Base-by-base conservation (phyloP, 2,329 filamentous ascomycete species). In the Xylaria sp. region DNA sequence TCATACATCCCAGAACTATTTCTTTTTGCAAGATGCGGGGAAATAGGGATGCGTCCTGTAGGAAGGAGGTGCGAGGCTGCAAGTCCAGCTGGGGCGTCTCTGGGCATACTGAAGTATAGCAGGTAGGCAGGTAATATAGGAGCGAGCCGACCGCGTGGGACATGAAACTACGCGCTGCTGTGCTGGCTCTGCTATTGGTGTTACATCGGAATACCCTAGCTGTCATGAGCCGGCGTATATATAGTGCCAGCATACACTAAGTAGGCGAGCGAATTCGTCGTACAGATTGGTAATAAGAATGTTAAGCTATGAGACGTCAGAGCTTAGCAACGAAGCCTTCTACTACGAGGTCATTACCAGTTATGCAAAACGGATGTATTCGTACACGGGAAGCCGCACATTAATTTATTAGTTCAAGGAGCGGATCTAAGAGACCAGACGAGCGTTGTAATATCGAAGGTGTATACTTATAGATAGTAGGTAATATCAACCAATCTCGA, bases 21-120 rank as follows among this genome's bases (percentile, higher is more conserved):
- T 7, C 25, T 51, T 9, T 6, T 15, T 62, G 2, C 36, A 18
- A n/a, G 49, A 25, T 55, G 59, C 54, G 65, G 61, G 56, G 56
- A 46, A 31, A 18, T 1, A 23, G 31, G 10, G n/a, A 54, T 63
- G n/a, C 18, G 28, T 2, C 4, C 28, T 13, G 6, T 4, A 1
- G 33, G 28, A 36, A 5, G 33, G 8, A 41, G 25, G 33, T 10
- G 46, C 8, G 46, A 48, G 46, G n/a, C 8, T 20, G 23, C 7
- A 10, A 6, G 6, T 48, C 12, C 46, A 48, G 46, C 46, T 46
- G 8, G 8, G 43, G 3, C 15, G 15, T 46, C 43, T 46, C 28
- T 8, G 43, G 43, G 46, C 7, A 8, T 15, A 48, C n/a, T 48
- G 8, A 4, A 48, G n/a, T 48, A 20, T 46, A 46, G 2, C 18